Base-by-base conservation (phyloP, 371 early-diverging fungal species). In the Lichtheimia ornata region DNA sequence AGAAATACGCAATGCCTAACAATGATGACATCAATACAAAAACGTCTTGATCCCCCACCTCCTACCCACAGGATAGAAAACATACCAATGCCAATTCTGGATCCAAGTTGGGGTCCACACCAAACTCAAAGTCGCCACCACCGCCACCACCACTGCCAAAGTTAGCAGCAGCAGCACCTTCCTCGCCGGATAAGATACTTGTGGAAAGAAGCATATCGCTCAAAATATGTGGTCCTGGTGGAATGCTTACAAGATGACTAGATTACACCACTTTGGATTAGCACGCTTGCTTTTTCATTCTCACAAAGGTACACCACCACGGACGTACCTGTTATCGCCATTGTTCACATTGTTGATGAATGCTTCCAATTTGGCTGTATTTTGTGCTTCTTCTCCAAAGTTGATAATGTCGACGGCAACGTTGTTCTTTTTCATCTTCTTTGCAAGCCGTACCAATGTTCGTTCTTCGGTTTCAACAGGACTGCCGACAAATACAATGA, bases 341-440 rank as follows among this genome's bases (percentile, higher is more conserved):
- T 84, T 90, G 78, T 95, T 95, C 27, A 95, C 95, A 41, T 91
- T 91, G 35, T 82, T 83, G 50, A 96, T 87, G 74, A 98, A 97
- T 5, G 96, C 94, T 56, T 93, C 88, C 61, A 98, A 81, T 79
- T 94, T 94, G 47, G 90, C 71, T n/a, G 91, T 91, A 69, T 98
- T 97, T 51, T 87, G 89, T 2, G 82, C 71, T 56, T 94, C 94
- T 78, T 99, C 97, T 56, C 99, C 99, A 86, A 99, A 98, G 74
- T 92, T 96, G 56, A 99, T 82, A 5, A 99, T 82, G 67, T 99
- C 98, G 13, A 99, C 89, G 17, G 94, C 93, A 35, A 99, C 88
- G 61, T 94, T 96, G 81, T 97, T 98, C 85, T 97, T 97, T 75
- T 98, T 95, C 63, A 98, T 84, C 65, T 95, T 96, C 82, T 96